A percentile compares a stretch with the other conserved stretches of the same genome.
phyloP scores from a whole-genome alignment of 2,329 filamentous ascomycete species.

The Venturia oleaginea region DNA sequence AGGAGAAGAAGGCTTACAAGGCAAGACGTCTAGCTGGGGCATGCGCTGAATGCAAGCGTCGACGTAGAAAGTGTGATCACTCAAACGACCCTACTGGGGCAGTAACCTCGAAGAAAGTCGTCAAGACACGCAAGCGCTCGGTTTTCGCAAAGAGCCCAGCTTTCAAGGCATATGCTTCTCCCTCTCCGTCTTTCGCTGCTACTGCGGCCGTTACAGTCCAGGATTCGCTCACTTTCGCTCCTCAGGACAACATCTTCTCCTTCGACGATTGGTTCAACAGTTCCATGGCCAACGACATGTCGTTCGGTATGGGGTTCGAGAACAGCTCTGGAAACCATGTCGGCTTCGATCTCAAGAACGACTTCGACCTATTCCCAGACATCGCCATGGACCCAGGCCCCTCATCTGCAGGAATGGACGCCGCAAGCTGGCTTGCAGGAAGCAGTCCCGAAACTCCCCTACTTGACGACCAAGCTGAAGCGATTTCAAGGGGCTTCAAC shows the following conservation, averaged over 20 bases:
- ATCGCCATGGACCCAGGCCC: not conserved
- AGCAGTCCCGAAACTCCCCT: not conserved
- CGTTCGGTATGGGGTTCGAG: not conserved
- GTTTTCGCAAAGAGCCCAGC: not conserved
- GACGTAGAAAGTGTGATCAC: constrained; percentile 13
- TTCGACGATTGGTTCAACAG: not conserved
- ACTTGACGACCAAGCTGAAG: not conserved
- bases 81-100: not conserved
- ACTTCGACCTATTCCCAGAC: constrained; percentile 6
- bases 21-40: constrained; percentile 14
- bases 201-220: not conserved
- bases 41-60: constrained; percentile 15
- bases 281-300: not conserved
- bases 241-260: not conserved
- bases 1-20: constrained; percentile 16
- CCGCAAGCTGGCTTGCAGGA: constrained; percentile 1
- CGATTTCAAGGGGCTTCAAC: not conserved
- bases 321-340: not conserved
- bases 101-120: not conserved
- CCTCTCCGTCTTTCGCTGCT: not conserved
- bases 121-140: not conserved
- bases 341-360: not conserved
- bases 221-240: not conserved
- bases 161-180: not conserved
- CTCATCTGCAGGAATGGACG: not conserved